These are phyloP conservation scores for Xylariaceae sp. DNA, from an alignment of 2,329 filamentous ascomycete genomes.

Conservation along the genomic window DNA sequence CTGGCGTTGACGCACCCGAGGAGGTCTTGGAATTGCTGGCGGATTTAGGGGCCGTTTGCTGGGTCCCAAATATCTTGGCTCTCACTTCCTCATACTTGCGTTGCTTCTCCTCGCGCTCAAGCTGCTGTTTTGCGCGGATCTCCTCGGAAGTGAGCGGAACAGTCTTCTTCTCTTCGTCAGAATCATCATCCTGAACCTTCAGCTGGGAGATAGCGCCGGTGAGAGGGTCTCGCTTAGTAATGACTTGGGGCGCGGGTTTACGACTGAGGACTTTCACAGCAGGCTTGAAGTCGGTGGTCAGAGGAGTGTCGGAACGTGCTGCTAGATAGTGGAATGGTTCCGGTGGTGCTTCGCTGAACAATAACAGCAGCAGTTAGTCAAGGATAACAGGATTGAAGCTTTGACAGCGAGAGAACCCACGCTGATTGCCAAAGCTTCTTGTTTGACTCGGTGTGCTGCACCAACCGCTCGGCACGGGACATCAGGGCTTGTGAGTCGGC, in stretches of 20 bases:
- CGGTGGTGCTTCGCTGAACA: conserved; percentile 63
- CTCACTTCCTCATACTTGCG: conserved; percentile 84
- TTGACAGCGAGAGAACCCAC: conserved; percentile 47
- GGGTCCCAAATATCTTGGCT: conserved; percentile 64
- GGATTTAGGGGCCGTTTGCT: conserved; percentile 18
- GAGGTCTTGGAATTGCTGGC: conserved; percentile 35
- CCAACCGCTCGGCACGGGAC: conserved; percentile 73
- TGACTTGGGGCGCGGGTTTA: conserved; percentile 62
- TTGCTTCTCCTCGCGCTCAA: conserved; percentile 85
- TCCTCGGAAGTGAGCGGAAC: conserved; percentile 70
- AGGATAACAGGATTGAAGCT: neutral
- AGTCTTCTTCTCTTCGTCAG: conserved; percentile 63
- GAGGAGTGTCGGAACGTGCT: conserved; percentile 49
- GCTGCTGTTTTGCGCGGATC: conserved; percentile 71
- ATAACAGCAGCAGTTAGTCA: conserved; percentile 2
- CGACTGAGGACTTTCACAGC: conserved; percentile 82
- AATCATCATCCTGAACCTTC: conserved; percentile 54
- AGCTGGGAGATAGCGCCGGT: conserved; percentile 46
- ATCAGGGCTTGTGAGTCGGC: conserved; percentile 43
- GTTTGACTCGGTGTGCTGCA: conserved; percentile 79
- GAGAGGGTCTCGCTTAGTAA: conserved; percentile 57
- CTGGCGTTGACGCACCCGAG: conserved; percentile 61
- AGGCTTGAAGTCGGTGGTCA: conserved; percentile 70
- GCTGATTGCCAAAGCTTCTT: conserved; percentile 86
- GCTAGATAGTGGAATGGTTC: conserved; percentile 75